Evolutionary conservation across 768 basidiomycete genomes (phyloP).

Genomic region (Tylopilus intermedius): DNA sequence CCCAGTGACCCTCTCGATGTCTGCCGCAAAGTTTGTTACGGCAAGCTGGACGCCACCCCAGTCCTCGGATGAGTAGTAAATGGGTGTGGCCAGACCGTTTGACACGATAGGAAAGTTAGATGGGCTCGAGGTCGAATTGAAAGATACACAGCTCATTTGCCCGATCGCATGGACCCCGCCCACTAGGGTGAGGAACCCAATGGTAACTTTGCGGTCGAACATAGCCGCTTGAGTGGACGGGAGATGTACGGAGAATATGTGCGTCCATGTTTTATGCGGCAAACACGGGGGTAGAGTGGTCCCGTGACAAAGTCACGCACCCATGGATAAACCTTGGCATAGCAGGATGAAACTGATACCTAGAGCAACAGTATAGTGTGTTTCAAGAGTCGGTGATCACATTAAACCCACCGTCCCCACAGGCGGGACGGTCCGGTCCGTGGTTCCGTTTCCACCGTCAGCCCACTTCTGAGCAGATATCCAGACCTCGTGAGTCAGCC

Average conservation of each 20-base stretch:
- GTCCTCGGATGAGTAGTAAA: constrained; percentile 52
- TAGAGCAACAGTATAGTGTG: not conserved
- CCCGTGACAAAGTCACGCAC: not conserved
- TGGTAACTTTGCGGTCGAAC: constrained; percentile 12
- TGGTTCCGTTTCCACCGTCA: not conserved
- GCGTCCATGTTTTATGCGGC: not conserved
- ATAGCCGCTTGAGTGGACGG: not conserved
- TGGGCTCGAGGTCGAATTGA: constrained; percentile 27
- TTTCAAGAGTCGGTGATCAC: not conserved
- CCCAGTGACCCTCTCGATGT: constrained; percentile 59
- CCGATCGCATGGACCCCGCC: constrained; percentile 39
- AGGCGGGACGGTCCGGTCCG: not conserved
- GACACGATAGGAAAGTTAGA: constrained; percentile 42
- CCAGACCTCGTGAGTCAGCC: not conserved
- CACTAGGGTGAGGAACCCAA: not conserved
- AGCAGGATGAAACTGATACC: not conserved
- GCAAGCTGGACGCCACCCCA: constrained; percentile 63
- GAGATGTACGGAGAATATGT: not conserved
- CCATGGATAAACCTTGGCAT: not conserved
- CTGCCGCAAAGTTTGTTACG: constrained; percentile 34
- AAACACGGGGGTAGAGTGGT: not conserved
- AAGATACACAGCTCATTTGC: constrained; percentile 45
- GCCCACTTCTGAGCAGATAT: not conserved
- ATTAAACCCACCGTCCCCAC: not conserved
- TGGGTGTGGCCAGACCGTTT: constrained; percentile 42